A percentile compares a stretch with the other conserved stretches of the same genome.
Conservation (phyloP, 1,139 yeast species). For the Pichia sp. region DNA sequence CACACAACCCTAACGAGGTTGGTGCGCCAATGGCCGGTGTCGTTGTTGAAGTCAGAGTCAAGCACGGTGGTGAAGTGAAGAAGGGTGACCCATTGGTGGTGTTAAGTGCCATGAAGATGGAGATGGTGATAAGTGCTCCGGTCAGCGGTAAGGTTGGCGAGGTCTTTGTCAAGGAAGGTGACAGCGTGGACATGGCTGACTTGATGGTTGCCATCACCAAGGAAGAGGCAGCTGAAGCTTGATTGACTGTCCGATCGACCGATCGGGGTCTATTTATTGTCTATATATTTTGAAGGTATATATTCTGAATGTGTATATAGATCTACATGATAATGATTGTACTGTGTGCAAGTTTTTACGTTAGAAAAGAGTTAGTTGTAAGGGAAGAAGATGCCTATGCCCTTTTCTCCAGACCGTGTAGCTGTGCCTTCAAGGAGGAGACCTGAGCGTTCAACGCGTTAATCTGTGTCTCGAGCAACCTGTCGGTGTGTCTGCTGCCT, state of each 20-base stretch:
- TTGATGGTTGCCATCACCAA: constrained; percentile 52
- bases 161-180: constrained; percentile 79
- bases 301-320: too few relatives aligned
- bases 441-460: neutral
- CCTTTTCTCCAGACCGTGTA: neutral
- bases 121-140: constrained; percentile 95
- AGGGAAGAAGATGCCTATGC: neutral
- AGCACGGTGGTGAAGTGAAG: constrained; percentile 81
- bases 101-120: constrained; percentile 99
- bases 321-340: too few relatives aligned
- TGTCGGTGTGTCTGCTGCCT: neutral
- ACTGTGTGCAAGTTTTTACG: too few relatives aligned
- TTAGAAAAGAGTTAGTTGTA: neutral
- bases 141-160: constrained; percentile 79
- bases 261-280: neutral
- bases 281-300: neutral
- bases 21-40: constrained; percentile 99
- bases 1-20: constrained; percentile 81
- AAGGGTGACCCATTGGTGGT: constrained; percentile 97
- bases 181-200: constrained; percentile 92
- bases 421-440: neutral
- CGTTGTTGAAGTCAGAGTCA: constrained; percentile 87
- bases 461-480: neutral
- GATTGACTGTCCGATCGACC: neutral
- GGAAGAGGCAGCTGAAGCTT: constrained; percentile 14